These are phyloP conservation scores for Nakaseomyces uthaithaninus DNA, from an alignment of 1,139 yeast genomes.

Conservation along the genomic window DNA sequence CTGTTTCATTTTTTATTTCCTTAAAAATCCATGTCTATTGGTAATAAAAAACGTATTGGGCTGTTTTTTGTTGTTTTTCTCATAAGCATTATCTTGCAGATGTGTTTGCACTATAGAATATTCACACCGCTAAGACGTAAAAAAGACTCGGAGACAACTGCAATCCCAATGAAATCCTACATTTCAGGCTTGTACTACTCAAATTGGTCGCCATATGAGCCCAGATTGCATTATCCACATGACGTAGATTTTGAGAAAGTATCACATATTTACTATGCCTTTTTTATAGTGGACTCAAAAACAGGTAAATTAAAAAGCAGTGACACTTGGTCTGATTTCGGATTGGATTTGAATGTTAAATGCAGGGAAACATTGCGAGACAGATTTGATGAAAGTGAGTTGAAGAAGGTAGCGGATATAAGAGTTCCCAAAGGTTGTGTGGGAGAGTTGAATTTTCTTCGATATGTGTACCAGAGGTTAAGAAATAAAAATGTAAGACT, in stretches of 20 bases:
- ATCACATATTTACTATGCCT: slow-evolving; percentile 73
- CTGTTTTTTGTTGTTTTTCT: not conserved
- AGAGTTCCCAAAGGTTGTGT: slow-evolving; percentile 41
- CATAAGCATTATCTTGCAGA: slow-evolving; percentile 10
- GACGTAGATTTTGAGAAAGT: slow-evolving; percentile 51
- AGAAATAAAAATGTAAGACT: slow-evolving; percentile 46
- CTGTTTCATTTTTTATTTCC: no score
- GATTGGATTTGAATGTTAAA: slow-evolving; percentile 32
- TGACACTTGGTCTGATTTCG: slow-evolving; percentile 64
- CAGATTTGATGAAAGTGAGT: not conserved
- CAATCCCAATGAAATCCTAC: slow-evolving; percentile 10
- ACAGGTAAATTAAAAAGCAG: slow-evolving; percentile 49
- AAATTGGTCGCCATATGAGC: slow-evolving; percentile 68
- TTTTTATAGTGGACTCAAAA: slow-evolving; percentile 47
- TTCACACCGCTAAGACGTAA: slow-evolving; percentile 10
- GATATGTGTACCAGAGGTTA: slow-evolving; percentile 23
- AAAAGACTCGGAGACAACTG: slow-evolving; percentile 6
- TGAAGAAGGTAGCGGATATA: slow-evolving; percentile 5
- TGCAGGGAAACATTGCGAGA: not conserved
- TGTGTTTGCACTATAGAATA: slow-evolving; percentile 15
- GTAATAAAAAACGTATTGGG: not conserved
- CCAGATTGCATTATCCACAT: slow-evolving; percentile 52
- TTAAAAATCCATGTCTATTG: not conserved
- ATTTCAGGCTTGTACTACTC: slow-evolving; percentile 39
- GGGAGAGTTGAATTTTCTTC: slow-evolving; percentile 48